These are phyloP conservation scores for Boletus tomentosulus DNA, from an alignment of 768 basidiomycete species.

Conservation along the genomic window DNA sequence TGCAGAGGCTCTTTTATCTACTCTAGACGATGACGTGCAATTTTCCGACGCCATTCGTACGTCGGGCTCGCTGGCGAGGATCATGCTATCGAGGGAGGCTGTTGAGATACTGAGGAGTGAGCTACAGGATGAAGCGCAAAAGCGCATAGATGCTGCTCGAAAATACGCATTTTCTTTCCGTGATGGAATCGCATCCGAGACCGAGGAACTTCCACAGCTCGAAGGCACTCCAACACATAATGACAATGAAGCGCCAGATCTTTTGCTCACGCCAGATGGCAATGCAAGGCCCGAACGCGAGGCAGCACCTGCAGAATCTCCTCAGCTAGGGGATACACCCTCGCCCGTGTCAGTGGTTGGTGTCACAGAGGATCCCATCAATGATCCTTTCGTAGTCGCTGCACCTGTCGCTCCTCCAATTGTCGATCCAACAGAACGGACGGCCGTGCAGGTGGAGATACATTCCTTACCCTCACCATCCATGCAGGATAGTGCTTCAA, in stretches of 20 bases:
- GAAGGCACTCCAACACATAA: background rate
- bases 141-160: constrained; percentile 36
- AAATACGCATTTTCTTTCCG: background rate
- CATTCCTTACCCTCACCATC: background rate
- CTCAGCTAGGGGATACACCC: background rate
- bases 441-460: background rate
- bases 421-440: background rate
- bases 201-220: background rate
- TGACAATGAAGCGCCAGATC: background rate
- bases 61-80: constrained; percentile 49
- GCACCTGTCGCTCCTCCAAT: background rate
- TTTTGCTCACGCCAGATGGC: background rate
- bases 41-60: constrained; percentile 14
- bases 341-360: constrained; percentile 1
- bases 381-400: constrained; percentile 10
- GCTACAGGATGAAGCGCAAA: constrained; percentile 51
- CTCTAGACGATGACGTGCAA: constrained; percentile 33
- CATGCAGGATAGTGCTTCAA: constrained; percentile 3
- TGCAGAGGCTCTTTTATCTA: constrained; percentile 32
- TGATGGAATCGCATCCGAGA: background rate
- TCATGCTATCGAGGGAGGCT: constrained; percentile 45
- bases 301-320: background rate
- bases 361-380: constrained; percentile 1
- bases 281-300: background rate
- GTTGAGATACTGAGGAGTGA: constrained; percentile 54